phyloP scores from a whole-genome alignment of 352 stramenopile species.

The Pythium sukuiense region DNA sequence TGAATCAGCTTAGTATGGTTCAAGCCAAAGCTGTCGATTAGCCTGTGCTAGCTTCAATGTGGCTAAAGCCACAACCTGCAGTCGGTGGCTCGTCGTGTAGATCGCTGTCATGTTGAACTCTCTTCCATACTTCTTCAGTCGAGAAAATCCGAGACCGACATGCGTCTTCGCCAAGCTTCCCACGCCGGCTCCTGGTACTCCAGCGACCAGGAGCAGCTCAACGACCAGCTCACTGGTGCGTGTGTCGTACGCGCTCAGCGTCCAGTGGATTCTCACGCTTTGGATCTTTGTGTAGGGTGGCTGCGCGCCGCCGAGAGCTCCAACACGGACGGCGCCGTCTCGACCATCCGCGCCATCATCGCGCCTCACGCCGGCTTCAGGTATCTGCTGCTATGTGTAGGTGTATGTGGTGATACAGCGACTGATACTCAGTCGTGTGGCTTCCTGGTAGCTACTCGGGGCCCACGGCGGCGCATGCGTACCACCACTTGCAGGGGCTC shows the following conservation, averaged over 20 bases:
- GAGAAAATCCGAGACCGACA: slow-evolving; percentile 10
- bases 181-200: slow-evolving; percentile 88
- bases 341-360: slow-evolving; percentile 76
- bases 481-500: slow-evolving; percentile 84
- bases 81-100: not conserved
- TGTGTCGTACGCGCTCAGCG: not conserved
- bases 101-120: slow-evolving; percentile 3
- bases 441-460: slow-evolving; percentile 87
- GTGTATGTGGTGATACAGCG: not conserved
- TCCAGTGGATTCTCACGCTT: not conserved
- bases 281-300: slow-evolving; percentile 40
- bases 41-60: not conserved
- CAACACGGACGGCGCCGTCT: slow-evolving; percentile 37
- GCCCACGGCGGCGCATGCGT: slow-evolving; percentile 92
- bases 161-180: slow-evolving; percentile 61
- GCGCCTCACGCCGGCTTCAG: slow-evolving; percentile 84
- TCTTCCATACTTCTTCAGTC: slow-evolving; percentile 7
- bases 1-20: not conserved
- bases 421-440: not conserved
- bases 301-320: slow-evolving; percentile 40
- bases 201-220: slow-evolving; percentile 56
- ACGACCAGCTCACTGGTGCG: slow-evolving; percentile 57
- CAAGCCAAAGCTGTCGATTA: not conserved
- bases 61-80: not conserved
- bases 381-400: slow-evolving; percentile 21